Base-by-base conservation (phyloP, 225 moss, liverwort and hornwort species). In the Antitrichia curtipendula region DNA sequence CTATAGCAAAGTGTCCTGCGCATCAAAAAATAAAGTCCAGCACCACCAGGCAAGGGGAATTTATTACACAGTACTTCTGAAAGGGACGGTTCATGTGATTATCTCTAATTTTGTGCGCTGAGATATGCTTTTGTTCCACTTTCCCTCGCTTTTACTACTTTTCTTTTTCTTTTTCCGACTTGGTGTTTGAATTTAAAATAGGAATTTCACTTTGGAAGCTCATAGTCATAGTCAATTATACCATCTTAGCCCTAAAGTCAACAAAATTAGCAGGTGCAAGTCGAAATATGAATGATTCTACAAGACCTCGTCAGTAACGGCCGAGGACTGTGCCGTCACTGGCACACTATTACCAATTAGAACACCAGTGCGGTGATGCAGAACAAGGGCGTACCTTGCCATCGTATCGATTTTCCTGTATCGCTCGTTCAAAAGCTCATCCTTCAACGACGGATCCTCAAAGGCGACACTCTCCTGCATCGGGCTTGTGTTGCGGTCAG, bases 381-480 rank as follows among this genome's bases (percentile, higher is more conserved):
- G 49, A 82, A 68, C 63, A 71, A 75, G 47, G 73, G 54, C 68
- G 41, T 90, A 98, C 98, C 97, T 99, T 99, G 83, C 98, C 98
- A 85, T 99, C 99, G 78, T 99, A 99, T 47, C 99, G 99, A 76
- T 94, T 99, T 89, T 99, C 99, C 90, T 99, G 99, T 31, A 99
- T 99, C 97, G 99, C 87, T 99, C 99, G 45, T 97, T 96, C 85
- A 99, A 66, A 49, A 99, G 94, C 92, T 96, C 96, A 59, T 99
- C 97, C 82, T 99, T 99, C 84, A 99, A 87, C 27, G 96, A 94
- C 49, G 97, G 99, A 89, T 97, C 96, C 82, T 99, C 99, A 56
- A 91, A 94, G 17, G 90, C 91, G 38, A 97, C 96, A 78, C 90
- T 94, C 45, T 99, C 95, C 83, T 92, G 93, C 81, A 97, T 86